Percentiles rank a stretch among this genome's conserved stretches.
Evolutionary conservation across 2,329 filamentous ascomycete species (phyloP).

Genomic region (Exophiala sideris): DNA sequence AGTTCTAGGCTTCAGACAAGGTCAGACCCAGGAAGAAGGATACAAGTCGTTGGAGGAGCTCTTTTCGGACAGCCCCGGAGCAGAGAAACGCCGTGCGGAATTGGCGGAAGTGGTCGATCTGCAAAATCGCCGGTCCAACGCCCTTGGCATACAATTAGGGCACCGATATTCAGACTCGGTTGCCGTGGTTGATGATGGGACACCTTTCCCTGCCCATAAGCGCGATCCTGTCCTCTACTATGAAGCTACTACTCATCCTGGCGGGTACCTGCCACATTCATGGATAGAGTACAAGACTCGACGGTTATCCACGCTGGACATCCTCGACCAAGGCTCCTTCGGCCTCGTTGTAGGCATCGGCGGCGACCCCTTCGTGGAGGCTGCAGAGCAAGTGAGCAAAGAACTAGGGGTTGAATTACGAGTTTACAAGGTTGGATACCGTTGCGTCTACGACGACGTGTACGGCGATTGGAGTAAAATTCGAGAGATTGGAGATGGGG

Average conservation of each 20-base stretch:
- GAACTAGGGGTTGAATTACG: not conserved
- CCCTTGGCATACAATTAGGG: slow-evolving; percentile 24
- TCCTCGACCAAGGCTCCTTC: slow-evolving; percentile 4
- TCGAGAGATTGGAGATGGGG: slow-evolving; percentile 2
- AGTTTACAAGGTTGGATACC: slow-evolving; percentile 4
- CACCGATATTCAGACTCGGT: slow-evolving; percentile 31
- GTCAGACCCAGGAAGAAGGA: slow-evolving; percentile 85
- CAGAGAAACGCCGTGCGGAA: slow-evolving; percentile 20
- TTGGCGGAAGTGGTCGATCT: slow-evolving; percentile 2
- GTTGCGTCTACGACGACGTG: slow-evolving; percentile 7
- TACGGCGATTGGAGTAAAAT: not conserved
- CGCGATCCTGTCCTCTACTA: slow-evolving; percentile 28
- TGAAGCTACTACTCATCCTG: slow-evolving; percentile 48
- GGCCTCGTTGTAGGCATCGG: slow-evolving; percentile 6
- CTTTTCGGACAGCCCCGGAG: slow-evolving; percentile 14
- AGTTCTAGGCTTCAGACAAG: slow-evolving; percentile 46
- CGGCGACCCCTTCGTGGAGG: not conserved
- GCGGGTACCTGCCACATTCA: slow-evolving; percentile 32
- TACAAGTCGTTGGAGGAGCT: slow-evolving; percentile 63
- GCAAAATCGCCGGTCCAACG: slow-evolving; percentile 6
- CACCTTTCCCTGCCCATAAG: slow-evolving; percentile 26
- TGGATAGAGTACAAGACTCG: slow-evolving; percentile 24
- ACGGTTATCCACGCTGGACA: slow-evolving; percentile 4
- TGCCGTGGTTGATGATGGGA: slow-evolving; percentile 14
- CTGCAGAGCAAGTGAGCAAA: not conserved